These are phyloP conservation scores for Plantago elongata DNA, from an alignment of 257 asterid genomes.

Conservation along the genomic window DNA sequence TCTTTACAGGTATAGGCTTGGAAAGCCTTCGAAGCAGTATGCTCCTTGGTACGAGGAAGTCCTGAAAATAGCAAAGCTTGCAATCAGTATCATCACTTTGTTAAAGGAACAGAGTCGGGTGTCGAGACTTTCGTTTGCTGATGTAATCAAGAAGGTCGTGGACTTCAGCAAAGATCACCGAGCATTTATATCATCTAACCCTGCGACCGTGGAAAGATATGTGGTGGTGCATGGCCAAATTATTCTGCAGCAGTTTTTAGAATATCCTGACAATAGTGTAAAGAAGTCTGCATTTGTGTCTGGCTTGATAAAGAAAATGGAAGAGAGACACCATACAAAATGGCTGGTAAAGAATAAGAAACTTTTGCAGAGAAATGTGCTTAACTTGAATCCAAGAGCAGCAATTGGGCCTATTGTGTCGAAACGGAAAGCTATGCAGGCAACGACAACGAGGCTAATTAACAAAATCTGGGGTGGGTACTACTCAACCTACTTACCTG, in stretches of 20 bases:
- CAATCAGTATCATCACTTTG: constrained; percentile 66
- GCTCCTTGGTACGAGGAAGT: constrained; percentile 89
- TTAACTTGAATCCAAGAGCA: constrained; percentile 81
- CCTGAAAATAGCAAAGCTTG: constrained; percentile 70
- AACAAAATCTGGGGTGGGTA: constrained; percentile 91
- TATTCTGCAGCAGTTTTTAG: constrained; percentile 82
- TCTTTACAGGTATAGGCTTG: constrained; percentile 94
- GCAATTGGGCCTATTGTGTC: constrained; percentile 69
- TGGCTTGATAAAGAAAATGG: constrained; percentile 80
- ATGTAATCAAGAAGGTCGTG: constrained; percentile 66
- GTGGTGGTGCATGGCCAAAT: constrained; percentile 92
- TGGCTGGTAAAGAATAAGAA: constrained; percentile 92
- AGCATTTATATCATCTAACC: constrained; percentile 69
- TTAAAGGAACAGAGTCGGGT: constrained; percentile 76
- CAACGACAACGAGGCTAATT: constrained; percentile 81
- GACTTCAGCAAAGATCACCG: constrained; percentile 51
- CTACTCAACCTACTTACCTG: constrained; percentile 77
- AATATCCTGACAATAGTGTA: constrained; percentile 69
- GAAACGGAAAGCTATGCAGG: constrained; percentile 90
- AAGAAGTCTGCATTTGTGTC: constrained; percentile 65
- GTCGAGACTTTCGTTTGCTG: constrained; percentile 74
- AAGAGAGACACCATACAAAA: constrained; percentile 76
- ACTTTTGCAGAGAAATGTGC: constrained; percentile 42
- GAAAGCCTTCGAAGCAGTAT: constrained; percentile 87
- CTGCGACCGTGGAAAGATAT: constrained; percentile 67